Evolutionary conservation across 2,329 filamentous ascomycete species (phyloP).

Genomic region (Neofusicoccum parvum): DNA sequence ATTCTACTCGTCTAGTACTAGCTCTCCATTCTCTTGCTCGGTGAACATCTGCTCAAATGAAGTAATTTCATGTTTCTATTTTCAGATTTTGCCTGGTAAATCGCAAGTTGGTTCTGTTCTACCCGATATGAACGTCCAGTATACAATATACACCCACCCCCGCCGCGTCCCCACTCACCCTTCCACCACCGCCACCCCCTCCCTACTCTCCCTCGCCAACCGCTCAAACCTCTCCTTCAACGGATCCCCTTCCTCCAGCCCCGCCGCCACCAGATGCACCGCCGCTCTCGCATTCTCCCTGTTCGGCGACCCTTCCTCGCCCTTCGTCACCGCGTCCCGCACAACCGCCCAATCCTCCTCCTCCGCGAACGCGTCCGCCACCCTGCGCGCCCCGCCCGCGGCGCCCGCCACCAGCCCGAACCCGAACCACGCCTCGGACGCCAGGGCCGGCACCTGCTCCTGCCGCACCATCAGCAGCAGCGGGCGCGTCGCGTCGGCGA

Average conservation of each 20-base stretch:
- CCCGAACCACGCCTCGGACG: slow-evolving; percentile 18
- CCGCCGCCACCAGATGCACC: background rate
- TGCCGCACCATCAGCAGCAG: slow-evolving; percentile 20
- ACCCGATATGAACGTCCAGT: too few species aligned
- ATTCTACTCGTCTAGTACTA: too few species aligned
- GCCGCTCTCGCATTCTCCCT: slow-evolving; percentile 1
- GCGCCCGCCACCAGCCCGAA: slow-evolving; percentile 14
- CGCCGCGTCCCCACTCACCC: background rate
- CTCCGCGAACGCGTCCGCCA: slow-evolving; percentile 1
- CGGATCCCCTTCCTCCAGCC: background rate
- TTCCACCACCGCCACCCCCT: background rate
- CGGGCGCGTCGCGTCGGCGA: background rate
- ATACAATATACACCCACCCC: too few species aligned
- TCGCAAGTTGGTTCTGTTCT: too few species aligned
- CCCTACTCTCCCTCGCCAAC: slow-evolving; percentile 1
- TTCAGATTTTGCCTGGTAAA: too few species aligned
- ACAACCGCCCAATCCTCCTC: slow-evolving; percentile 10
- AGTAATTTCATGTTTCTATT: too few species aligned
- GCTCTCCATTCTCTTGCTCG: too few species aligned
- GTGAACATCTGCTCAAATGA: too few species aligned
- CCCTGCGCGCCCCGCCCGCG: slow-evolving; percentile 4
- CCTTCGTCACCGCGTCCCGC: background rate
- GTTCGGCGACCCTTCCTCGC: background rate
- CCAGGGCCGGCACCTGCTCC: slow-evolving; percentile 14
- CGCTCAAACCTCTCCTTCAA: background rate